Percentiles rank a stretch among this genome's conserved stretches.
Conservation (phyloP, 768 basidiomycete genomes). For the Scleroderma bovista region DNA sequence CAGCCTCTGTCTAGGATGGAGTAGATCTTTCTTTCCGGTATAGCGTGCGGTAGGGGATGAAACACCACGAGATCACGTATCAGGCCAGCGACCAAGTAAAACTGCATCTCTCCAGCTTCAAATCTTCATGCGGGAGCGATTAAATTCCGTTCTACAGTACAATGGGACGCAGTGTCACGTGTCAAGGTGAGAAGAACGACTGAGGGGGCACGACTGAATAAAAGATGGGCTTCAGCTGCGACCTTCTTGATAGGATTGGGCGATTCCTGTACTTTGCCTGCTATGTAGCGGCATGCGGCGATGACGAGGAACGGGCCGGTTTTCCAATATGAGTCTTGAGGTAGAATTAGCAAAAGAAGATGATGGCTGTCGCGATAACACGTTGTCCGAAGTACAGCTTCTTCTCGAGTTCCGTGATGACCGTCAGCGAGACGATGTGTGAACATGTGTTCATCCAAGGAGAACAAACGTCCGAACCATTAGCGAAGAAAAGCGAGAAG, state of each 20-base stretch:
- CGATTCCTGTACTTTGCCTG: constrained; percentile 95
- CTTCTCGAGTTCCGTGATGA: constrained; percentile 83
- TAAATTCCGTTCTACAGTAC: constrained; percentile 52
- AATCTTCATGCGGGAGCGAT: constrained; percentile 81
- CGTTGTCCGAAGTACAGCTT: constrained; percentile 80
- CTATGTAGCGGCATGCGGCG: constrained; percentile 91
- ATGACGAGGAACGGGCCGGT: constrained; percentile 93
- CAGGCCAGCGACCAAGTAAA: constrained; percentile 94
- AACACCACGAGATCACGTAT: constrained; percentile 92
- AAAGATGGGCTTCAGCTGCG: constrained; percentile 69
- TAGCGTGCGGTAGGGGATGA: constrained; percentile 90
- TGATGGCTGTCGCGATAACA: constrained; percentile 88
- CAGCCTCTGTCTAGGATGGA: constrained; percentile 48
- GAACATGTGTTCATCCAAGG: neutral
- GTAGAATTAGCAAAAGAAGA: constrained; percentile 97
- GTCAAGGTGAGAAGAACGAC: neutral
- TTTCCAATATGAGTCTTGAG: constrained; percentile 89
- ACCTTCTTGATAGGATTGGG: constrained; percentile 94
- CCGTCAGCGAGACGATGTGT: constrained; percentile 37
- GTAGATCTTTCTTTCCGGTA: constrained; percentile 52
- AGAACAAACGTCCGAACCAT: constrained; percentile 40
- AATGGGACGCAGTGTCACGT: neutral
- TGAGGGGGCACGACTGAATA: constrained; percentile 58
- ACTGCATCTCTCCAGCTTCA: constrained; percentile 97
- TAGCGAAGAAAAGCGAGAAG: constrained; percentile 84